Base-by-base conservation (phyloP, 257 asterid genomes). In the Verbena officinalis region DNA sequence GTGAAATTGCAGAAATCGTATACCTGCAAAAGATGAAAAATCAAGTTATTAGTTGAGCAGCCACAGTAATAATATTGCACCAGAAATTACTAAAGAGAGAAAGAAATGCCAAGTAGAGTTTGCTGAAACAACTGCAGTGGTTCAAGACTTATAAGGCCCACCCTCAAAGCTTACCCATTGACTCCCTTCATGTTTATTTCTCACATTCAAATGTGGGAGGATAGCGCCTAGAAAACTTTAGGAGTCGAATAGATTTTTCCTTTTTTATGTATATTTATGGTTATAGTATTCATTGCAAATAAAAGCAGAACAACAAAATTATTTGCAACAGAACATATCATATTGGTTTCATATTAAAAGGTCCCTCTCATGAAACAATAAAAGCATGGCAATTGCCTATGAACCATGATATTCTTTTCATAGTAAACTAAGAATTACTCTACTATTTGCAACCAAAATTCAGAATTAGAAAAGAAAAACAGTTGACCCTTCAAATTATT, bases 1-100 rank as follows among this genome's bases (percentile, higher is more conserved):
- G 99, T 66, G 99, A 94, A 71, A 77, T 76, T 43, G 86, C 80
- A 60, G 99, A 86, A 68, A 90, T 53, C 27, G 33, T 62, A 73
- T 94, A 94, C 80, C 98, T 91, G 86, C 72, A 72, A 54, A 70
- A 70, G 44, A 54, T 67, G 17, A 59, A 68, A 34, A 44, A 9
- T 58, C 54, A 64, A 71, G 63, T 55, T 51, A 38, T 49, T 38
- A 72, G 39, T 13, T 53, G 67, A 76, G 70, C 24, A 72, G 22
- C 57, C 51, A 65, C n/a, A 23, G 53, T 31, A 22, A 24, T 60
- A 54, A 24, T 22, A 14, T 9, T 23, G 55, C 30, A 48, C 46
- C 52, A 60, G 15, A 70, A 46, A 16, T n/a, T 11, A 27, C 5
- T 2, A 27, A 27, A 27, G 5, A 27, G 5, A 27, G 10, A 11